Conservation (phyloP, 345 rosid genomes). For the Psidium guajava region DNA sequence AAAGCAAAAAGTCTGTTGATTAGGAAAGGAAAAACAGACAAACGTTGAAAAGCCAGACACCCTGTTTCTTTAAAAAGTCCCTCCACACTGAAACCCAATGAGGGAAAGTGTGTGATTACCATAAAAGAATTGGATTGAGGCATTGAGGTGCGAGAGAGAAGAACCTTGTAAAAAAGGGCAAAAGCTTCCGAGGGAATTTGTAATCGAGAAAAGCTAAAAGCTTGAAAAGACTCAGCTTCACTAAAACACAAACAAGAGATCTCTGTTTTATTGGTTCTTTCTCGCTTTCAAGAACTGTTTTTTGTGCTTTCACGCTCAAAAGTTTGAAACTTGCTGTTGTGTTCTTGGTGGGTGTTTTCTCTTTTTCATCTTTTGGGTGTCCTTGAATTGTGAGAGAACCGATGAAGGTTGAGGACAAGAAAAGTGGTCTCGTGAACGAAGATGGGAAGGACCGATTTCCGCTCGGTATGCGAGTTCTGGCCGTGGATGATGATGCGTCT, state of each 20-base stretch:
- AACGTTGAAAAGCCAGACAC: background rate
- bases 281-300: background rate
- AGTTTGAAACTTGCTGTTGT: background rate
- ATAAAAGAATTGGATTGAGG: background rate
- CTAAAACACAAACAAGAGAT: background rate
- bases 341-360: background rate
- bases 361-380: background rate
- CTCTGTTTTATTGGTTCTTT: background rate
- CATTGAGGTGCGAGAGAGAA: background rate
- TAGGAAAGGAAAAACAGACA: background rate
- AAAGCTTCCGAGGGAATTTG: background rate
- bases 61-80: background rate
- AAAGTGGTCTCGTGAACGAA: background rate
- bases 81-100: background rate
- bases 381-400: background rate
- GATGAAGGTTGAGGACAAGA: constrained; percentile 16
- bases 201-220: background rate
- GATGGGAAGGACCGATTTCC: constrained; percentile 12
- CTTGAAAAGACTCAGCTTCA: background rate
- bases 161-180: background rate
- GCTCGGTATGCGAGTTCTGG: constrained; percentile 26
- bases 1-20: background rate
- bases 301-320: background rate
- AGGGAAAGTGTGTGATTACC: background rate
- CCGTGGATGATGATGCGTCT: constrained; percentile 34